Conservation (phyloP, 2,329 filamentous ascomycete genomes). For the Madurella mycetomatis region DNA sequence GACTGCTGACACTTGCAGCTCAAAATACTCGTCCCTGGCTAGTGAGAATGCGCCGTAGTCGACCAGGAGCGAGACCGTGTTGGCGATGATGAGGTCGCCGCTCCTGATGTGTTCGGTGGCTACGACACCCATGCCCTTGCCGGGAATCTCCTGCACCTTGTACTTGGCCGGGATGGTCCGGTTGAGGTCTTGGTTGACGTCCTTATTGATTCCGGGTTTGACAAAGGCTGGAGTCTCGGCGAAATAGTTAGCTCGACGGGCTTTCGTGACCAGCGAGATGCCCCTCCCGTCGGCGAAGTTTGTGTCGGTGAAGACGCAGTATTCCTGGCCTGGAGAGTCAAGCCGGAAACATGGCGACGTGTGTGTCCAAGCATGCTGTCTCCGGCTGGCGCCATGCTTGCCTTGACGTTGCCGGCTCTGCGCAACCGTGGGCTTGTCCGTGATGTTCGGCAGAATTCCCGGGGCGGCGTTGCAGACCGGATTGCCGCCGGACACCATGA, state of each 20-base stretch:
- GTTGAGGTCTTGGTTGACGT: constrained; percentile 29
- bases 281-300: constrained; percentile 35
- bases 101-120: constrained; percentile 32
- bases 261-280: constrained; percentile 37
- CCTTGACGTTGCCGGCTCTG: constrained; percentile 6
- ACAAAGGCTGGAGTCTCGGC: constrained; percentile 29
- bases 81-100: constrained; percentile 37
- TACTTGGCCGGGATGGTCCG: constrained; percentile 26
- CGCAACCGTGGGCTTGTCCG: neutral
- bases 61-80: constrained; percentile 36
- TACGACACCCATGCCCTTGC: constrained; percentile 38
- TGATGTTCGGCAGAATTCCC: constrained; percentile 6
- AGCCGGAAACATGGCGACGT: constrained; percentile 28
- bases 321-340: constrained; percentile 17
- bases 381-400: constrained; percentile 1
- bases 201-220: constrained; percentile 21
- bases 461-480: constrained; percentile 7
- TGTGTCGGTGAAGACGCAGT: constrained; percentile 35
- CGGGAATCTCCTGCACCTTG: constrained; percentile 34
- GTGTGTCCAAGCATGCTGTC: constrained; percentile 25
- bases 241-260: constrained; percentile 30
- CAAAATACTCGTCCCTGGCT: constrained; percentile 24
- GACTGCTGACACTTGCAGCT: constrained; percentile 32
- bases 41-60: constrained; percentile 36
- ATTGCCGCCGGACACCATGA: constrained; percentile 1